These are phyloP conservation scores for Pyrenochaeta sp. DNA, from an alignment of 2,329 filamentous ascomycete species.

Conservation along the genomic window DNA sequence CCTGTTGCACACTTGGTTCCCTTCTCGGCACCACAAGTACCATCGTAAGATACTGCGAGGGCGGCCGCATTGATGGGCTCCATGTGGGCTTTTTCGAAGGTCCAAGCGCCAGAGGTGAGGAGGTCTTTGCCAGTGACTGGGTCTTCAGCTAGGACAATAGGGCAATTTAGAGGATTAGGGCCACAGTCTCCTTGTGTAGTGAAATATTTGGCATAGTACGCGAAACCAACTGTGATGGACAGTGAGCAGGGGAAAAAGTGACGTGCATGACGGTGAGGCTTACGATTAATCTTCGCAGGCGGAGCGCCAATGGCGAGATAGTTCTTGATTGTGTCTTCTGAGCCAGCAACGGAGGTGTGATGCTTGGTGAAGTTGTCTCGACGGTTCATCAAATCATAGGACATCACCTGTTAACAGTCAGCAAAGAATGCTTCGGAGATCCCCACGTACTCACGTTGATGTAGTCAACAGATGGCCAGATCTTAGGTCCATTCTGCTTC, in stretches of 20 bases:
- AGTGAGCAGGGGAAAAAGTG: background rate
- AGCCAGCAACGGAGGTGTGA: constrained; percentile 68
- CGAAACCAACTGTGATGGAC: constrained; percentile 65
- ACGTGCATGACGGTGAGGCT: background rate
- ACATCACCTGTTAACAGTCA: constrained; percentile 62
- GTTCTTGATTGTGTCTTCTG: constrained; percentile 63
- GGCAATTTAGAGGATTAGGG: constrained; percentile 64
- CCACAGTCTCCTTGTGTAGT: constrained; percentile 58
- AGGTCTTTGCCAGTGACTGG: constrained; percentile 67
- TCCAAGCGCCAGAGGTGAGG: constrained; percentile 66
- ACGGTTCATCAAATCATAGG: constrained; percentile 76
- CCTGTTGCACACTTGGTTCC: constrained; percentile 34
- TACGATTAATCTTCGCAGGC: constrained; percentile 63
- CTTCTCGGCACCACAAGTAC: constrained; percentile 42
- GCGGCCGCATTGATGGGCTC: constrained; percentile 20
- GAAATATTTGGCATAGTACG: constrained; percentile 76
- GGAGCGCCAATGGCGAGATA: constrained; percentile 68
- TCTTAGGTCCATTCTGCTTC: constrained; percentile 62
- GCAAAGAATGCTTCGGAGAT: background rate
- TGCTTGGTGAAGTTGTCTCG: constrained; percentile 71
- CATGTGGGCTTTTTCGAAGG: constrained; percentile 50
- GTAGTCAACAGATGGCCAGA: constrained; percentile 69
- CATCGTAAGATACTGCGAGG: constrained; percentile 31
- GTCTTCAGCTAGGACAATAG: constrained; percentile 67
- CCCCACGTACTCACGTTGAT: constrained; percentile 58